Conservation (phyloP, 192 early-diverging fungal species). For the Backusella westeae region DNA sequence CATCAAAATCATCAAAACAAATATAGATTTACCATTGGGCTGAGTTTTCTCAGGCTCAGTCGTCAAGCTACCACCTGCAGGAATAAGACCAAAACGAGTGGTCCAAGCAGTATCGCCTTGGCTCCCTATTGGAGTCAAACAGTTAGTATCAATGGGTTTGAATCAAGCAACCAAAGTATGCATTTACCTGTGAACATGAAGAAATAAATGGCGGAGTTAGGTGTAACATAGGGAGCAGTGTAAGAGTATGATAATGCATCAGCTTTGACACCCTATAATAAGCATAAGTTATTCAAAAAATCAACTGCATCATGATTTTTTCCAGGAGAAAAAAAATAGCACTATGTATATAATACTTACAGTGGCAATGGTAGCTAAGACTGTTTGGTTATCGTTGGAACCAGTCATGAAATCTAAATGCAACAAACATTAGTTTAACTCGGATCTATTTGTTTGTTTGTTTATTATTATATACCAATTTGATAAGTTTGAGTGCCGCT, state of each 20-base stretch:
- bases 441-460: not conserved
- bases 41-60: constrained; percentile 17
- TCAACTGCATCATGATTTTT: not conserved
- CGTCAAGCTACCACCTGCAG: constrained; percentile 13
- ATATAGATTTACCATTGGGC: constrained; percentile 17
- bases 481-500: not conserved
- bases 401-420: constrained; percentile 43
- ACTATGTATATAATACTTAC: constrained; percentile 10
- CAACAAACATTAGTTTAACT: not conserved
- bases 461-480: constrained; percentile 2
- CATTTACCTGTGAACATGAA: constrained; percentile 39
- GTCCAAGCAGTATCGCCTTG: constrained; percentile 34
- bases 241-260: constrained; percentile 15
- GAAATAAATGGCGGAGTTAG: constrained; percentile 37
- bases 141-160: not conserved
- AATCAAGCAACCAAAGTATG: not conserved
- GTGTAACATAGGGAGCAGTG: constrained; percentile 27
- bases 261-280: constrained; percentile 21
- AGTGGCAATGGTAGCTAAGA: constrained; percentile 29
- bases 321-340: not conserved
- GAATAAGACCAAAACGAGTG: constrained; percentile 36
- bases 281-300: not conserved
- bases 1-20: not conserved
- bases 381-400: constrained; percentile 25
- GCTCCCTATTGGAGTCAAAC: not conserved